Evolutionary conservation across 192 early-diverging fungal species (phyloP).

Genomic region (Dissophora ornata): DNA sequence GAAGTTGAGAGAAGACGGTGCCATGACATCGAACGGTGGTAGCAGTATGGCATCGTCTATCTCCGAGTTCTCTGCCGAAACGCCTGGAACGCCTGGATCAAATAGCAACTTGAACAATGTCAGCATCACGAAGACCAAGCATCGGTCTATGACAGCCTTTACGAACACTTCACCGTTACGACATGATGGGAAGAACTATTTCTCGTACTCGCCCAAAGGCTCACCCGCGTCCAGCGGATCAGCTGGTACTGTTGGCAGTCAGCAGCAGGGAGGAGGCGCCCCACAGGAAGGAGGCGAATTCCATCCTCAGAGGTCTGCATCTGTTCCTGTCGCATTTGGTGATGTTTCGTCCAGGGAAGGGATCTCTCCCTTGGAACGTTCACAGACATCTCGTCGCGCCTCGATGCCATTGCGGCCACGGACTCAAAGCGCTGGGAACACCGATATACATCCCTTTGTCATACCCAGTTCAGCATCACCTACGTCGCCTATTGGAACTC

Average conservation of each 20-base stretch:
- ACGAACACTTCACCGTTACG: constrained; percentile 41
- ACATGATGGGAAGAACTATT: constrained; percentile 52
- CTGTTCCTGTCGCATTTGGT: constrained; percentile 48
- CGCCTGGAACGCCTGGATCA: constrained; percentile 41
- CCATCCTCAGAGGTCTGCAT: constrained; percentile 48
- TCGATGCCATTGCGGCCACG: constrained; percentile 51
- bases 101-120: background rate
- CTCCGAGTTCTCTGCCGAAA: constrained; percentile 39
- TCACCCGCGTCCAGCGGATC: constrained; percentile 44
- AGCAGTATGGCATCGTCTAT: constrained; percentile 48
- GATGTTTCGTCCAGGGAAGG: constrained; percentile 17
- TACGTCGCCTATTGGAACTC: constrained; percentile 34
- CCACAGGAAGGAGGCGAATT: constrained; percentile 35
- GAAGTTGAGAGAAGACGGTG: constrained; percentile 77
- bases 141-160: constrained; percentile 47
- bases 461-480: constrained; percentile 26
- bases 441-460: constrained; percentile 49
- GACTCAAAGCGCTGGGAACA: constrained; percentile 37
- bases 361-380: constrained; percentile 9
- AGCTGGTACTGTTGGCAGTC: constrained; percentile 13
- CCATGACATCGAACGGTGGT: constrained; percentile 45
- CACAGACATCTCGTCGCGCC: constrained; percentile 15
- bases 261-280: constrained; percentile 22
- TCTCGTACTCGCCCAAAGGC: constrained; percentile 49
- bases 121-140: constrained; percentile 39